Evolutionary conservation across 495 filamentous ascomycete species (phyloP).

Genomic region (Podospora bellae-mahoneyi): DNA sequence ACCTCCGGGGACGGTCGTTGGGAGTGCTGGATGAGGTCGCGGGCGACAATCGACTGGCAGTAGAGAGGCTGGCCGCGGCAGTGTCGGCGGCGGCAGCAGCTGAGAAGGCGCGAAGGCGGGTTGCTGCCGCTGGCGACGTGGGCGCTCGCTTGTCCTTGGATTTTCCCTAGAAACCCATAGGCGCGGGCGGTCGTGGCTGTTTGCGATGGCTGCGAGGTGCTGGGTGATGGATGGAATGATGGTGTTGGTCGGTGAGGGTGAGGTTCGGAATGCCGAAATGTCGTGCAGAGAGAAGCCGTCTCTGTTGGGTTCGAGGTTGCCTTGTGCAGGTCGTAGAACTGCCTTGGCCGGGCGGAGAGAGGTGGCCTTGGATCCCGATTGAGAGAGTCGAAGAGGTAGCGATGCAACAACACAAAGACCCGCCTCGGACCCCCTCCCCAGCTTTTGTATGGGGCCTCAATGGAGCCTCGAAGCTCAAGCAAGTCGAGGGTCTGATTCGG

Average conservation of each 20-base stretch:
- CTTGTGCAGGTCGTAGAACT: slow-evolving; percentile 1
- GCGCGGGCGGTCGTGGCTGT: slow-evolving; percentile 5
- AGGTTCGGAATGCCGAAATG: background rate
- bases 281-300: background rate
- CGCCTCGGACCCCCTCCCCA: slow-evolving; percentile 1
- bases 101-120: slow-evolving; percentile 1
- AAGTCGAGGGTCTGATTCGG: background rate
- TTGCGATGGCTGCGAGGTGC: background rate
- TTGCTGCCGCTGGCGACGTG: slow-evolving; percentile 14
- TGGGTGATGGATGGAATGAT: background rate
- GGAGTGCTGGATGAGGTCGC: slow-evolving; percentile 14
- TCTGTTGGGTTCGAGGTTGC: background rate
- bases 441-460: slow-evolving; percentile 4
- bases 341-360: slow-evolving; percentile 9
- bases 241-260: background rate
- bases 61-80: background rate
- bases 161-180: slow-evolving; percentile 29
- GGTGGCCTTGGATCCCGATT: slow-evolving; percentile 5
- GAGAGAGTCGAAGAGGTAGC: slow-evolving; percentile 5
- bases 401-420: slow-evolving; percentile 14
- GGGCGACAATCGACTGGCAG: slow-evolving; percentile 11
- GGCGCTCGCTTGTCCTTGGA: slow-evolving; percentile 20
- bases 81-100: slow-evolving; percentile 6
- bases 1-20: slow-evolving; percentile 12
- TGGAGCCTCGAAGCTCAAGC: background rate